These are phyloP conservation scores for Marasmius oreades DNA, from an alignment of 1,284 basidiomycete genomes.

Conservation along the genomic window DNA sequence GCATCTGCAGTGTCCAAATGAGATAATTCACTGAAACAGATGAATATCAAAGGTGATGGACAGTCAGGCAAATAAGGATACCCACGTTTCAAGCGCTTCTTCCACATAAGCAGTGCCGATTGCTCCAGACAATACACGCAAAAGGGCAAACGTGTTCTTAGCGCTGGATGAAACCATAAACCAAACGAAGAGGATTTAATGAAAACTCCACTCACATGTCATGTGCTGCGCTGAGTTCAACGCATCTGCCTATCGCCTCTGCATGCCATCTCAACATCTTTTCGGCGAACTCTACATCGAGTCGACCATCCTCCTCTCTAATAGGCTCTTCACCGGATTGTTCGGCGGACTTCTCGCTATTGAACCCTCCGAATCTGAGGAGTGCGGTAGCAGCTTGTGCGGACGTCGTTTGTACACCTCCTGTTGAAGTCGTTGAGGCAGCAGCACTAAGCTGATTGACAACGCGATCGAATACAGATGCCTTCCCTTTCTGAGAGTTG, in stretches of 20 bases:
- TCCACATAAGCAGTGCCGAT: constrained; percentile 88
- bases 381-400: constrained; percentile 78
- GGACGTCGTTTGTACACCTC: constrained; percentile 60
- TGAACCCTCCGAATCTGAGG: constrained; percentile 80
- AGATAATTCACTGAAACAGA: constrained; percentile 56
- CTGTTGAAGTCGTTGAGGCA: constrained; percentile 58
- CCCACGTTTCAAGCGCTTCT: constrained; percentile 87
- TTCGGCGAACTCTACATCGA: constrained; percentile 78
- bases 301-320: constrained; percentile 77
- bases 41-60: constrained; percentile 7
- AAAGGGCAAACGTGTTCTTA: constrained; percentile 85
- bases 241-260: constrained; percentile 88
- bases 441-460: constrained; percentile 87
- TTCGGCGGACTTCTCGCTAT: constrained; percentile 49
- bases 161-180: constrained; percentile 50
- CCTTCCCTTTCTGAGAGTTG: constrained; percentile 77
- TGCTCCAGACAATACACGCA: constrained; percentile 87
- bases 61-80: constrained; percentile 11
- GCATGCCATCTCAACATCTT: constrained; percentile 95
- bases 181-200: constrained; percentile 5
- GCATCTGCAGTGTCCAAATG: constrained; percentile 73
- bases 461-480: constrained; percentile 87
- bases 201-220: constrained; percentile 68
- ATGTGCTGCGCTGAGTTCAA: constrained; percentile 75
- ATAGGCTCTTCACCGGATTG: constrained; percentile 62